phyloP scores from a whole-genome alignment of 1,284 basidiomycete genomes.

The Tremellales sp. region DNA sequence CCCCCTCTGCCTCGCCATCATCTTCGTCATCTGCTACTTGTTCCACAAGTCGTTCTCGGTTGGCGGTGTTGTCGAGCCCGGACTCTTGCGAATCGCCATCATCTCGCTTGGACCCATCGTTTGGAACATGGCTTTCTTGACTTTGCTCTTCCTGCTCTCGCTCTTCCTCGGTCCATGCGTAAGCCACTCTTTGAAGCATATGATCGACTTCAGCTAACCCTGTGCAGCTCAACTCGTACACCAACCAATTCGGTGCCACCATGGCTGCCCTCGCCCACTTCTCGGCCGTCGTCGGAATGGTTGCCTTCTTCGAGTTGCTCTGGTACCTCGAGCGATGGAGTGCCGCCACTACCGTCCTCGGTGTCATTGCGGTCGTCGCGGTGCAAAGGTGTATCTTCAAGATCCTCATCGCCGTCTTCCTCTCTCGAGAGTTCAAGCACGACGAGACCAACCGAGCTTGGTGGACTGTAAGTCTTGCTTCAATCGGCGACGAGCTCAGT shows the following conservation, averaged over 20 bases:
- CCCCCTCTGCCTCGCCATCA: conserved; percentile 72
- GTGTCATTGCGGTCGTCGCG: conserved; percentile 76
- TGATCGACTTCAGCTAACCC: neutral
- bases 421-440: conserved; percentile 94
- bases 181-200: conserved; percentile 5
- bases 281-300: conserved; percentile 71
- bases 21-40: conserved; percentile 86
- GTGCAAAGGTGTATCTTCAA: conserved; percentile 90
- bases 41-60: conserved; percentile 61
- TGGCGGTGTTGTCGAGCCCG: conserved; percentile 56
- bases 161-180: conserved; percentile 78
- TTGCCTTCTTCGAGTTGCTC: conserved; percentile 89
- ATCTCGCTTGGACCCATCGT: conserved; percentile 92
- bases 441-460: conserved; percentile 95
- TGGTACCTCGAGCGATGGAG: conserved; percentile 63
- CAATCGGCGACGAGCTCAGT: neutral
- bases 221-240: conserved; percentile 75
- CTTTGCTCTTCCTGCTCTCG: conserved; percentile 82
- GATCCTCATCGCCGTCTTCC: conserved; percentile 82
- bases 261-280: conserved; percentile 85
- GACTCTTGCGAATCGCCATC: conserved; percentile 86
- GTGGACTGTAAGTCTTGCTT: conserved; percentile 63
- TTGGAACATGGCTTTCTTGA: conserved; percentile 84
- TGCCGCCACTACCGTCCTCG: conserved; percentile 81
- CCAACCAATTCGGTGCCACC: conserved; percentile 79